Percentiles rank a stretch among this genome's conserved stretches.
Conservation (phyloP, 225 moss, liverwort and hornwort species). For the Ulota crispa region DNA sequence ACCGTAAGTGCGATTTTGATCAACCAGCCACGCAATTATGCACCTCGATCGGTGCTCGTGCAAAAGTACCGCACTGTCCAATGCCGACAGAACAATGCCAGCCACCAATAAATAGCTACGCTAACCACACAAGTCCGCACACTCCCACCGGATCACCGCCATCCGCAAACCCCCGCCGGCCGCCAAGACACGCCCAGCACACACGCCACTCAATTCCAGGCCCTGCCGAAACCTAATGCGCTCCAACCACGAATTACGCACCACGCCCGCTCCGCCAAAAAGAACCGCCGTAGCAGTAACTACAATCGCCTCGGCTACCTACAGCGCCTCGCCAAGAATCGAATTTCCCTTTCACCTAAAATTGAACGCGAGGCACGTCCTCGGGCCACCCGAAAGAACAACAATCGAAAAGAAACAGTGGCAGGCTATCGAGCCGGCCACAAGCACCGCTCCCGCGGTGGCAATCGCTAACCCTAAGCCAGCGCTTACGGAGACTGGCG, state of each 20-base stretch:
- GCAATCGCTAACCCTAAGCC: slow-evolving; percentile 15
- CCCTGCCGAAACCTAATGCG: background rate
- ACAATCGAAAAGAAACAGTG: too few relatives aligned
- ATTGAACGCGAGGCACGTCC: too few relatives aligned
- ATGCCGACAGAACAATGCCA: background rate
- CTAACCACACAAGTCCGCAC: background rate
- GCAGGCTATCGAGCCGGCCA: background rate
- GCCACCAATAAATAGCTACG: background rate
- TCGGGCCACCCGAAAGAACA: too few relatives aligned
- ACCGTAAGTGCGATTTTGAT: background rate
- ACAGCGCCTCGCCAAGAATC: too few relatives aligned
- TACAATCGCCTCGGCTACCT: background rate
- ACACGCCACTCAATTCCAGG: background rate
- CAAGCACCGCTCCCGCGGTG: slow-evolving; percentile 2
- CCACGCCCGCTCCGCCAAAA: background rate
- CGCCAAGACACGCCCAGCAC: background rate
- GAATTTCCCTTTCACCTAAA: background rate
- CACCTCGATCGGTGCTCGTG: background rate
- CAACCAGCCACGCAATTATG: background rate
- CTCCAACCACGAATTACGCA: background rate
- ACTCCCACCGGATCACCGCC: background rate
- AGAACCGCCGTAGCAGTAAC: background rate
- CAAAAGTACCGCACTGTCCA: background rate
- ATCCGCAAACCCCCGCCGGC: background rate
- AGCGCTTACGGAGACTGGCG: too few relatives aligned